These are phyloP conservation scores for Alternaria sp. DNA, from an alignment of 2,329 filamentous ascomycete genomes.

Conservation along the genomic window DNA sequence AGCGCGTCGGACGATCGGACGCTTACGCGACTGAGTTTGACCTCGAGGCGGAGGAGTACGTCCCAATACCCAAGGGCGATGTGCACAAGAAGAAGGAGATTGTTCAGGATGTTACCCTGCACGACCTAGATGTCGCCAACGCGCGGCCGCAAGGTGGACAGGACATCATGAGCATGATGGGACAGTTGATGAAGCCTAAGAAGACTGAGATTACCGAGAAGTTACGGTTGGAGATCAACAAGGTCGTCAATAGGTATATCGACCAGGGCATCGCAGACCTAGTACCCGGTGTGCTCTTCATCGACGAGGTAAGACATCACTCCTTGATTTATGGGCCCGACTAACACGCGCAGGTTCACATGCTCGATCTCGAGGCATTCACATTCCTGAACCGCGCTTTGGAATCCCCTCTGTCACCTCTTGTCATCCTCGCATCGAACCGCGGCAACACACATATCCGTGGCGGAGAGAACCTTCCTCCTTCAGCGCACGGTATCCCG, in stretches of 20 bases:
- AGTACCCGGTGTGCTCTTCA: constrained; percentile 97
- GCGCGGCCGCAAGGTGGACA: constrained; percentile 94
- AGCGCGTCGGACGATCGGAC: constrained; percentile 93
- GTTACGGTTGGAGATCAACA: constrained; percentile 94
- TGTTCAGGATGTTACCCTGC: constrained; percentile 95
- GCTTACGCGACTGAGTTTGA: constrained; percentile 99
- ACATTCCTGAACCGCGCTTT: constrained; percentile 98
- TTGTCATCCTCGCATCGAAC: constrained; percentile 97
- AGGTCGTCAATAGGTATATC: constrained; percentile 98
- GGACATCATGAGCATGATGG: constrained; percentile 99
- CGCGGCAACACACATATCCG: constrained; percentile 92
- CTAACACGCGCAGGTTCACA: constrained; percentile 75
- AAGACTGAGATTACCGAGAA: constrained; percentile 99
- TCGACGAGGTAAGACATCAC: constrained; percentile 79
- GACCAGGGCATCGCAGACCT: constrained; percentile 97
- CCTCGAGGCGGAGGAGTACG: constrained; percentile 97
- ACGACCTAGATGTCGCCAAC: constrained; percentile 96
- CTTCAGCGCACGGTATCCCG: constrained; percentile 88
- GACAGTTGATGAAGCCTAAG: constrained; percentile 98
- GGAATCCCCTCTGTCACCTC: constrained; percentile 91
- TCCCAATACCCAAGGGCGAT: constrained; percentile 97
- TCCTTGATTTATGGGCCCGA: neutral
- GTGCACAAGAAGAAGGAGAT: constrained; percentile 99
- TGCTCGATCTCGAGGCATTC: constrained; percentile 99
- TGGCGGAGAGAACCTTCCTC: constrained; percentile 69